phyloP scores from a whole-genome alignment of 441 rosid species.

The Populus hybrid region DNA sequence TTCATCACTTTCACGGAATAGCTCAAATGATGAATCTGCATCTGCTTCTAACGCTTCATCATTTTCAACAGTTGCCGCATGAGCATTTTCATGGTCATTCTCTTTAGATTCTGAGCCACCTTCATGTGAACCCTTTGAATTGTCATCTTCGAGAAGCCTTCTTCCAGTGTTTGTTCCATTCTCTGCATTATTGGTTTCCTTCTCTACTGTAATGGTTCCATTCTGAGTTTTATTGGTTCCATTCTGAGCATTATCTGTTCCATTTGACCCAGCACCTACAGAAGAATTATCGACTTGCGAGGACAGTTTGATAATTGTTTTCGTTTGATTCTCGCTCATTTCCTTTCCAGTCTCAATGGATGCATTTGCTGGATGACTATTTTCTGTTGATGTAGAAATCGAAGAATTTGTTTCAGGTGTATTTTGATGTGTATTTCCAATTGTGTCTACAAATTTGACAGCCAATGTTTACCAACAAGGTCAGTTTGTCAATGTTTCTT shows the following conservation, averaged over 20 bases:
- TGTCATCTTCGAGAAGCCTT: slow-evolving; percentile 70
- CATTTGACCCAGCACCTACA: slow-evolving; percentile 26
- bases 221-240: background rate
- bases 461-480: slow-evolving; percentile 25
- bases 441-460: slow-evolving; percentile 41
- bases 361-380: slow-evolving; percentile 27
- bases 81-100: slow-evolving; percentile 38
- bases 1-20: slow-evolving; percentile 65
- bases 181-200: slow-evolving; percentile 30
- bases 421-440: slow-evolving; percentile 37
- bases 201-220: background rate
- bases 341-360: slow-evolving; percentile 43
- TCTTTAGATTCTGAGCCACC: slow-evolving; percentile 45
- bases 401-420: slow-evolving; percentile 41
- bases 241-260: slow-evolving; percentile 5
- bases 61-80: slow-evolving; percentile 65
- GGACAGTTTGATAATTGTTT: slow-evolving; percentile 44
- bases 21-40: slow-evolving; percentile 64
- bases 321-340: slow-evolving; percentile 36
- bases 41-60: slow-evolving; percentile 68
- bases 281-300: slow-evolving; percentile 39
- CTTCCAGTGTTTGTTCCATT: slow-evolving; percentile 55
- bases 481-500: slow-evolving; percentile 16
- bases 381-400: slow-evolving; percentile 30
- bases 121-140: slow-evolving; percentile 48